Evolutionary conservation across 371 early-diverging fungal species (phyloP), one percentile per base, ranked within the genome.

Genomic region (Mucor circinelloides): DNA sequence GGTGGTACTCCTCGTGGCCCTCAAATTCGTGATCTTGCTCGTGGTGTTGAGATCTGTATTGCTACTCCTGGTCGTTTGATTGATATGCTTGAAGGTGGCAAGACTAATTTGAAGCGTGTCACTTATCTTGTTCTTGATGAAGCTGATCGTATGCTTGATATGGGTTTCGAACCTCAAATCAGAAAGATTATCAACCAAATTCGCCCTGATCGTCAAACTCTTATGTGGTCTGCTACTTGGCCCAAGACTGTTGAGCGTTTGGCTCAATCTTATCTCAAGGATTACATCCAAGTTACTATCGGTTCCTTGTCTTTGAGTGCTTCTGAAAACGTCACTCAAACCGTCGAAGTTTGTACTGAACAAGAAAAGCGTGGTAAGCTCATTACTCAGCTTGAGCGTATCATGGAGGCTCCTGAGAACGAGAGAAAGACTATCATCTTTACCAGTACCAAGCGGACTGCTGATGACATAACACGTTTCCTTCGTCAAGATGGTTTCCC

Each of bases 161-260:
- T 99, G 99, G 99, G 99, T 75, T 99, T 99, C 80, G 99, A 99
- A 85, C 99, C 99, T 55, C 99, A 99, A 85, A 94, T 99, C 71
- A 93, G 97, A 76, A 96, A 95, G 78, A 99, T 99, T 76, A 96
- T 99, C 31, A 96, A 97, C 60, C 97, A 98, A 81, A 98, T 99
- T 73, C 94, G 99, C 23, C 97, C 97, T 58, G 97, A 99, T 70
- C 85, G 99, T 73, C 99, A 99, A 82, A 99, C 99, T 17, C 91
- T 99, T 42, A 99, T 99, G 99, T 99, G 99, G 99, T 95, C 95
- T 81, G 99, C 99, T 8, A 99, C 99, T 8, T 99, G 99, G 99
- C 99, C 99, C 63, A 97, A 94, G 87, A 95, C 96, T 69, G 99
- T 99, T 9, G 91, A 96, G 72, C 83, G 86, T 55, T 88, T 99